Evolutionary conservation across 495 filamentous ascomycete species (phyloP), one percentile per base, ranked within the genome.

Genomic region (Aspergillus panamensis): DNA sequence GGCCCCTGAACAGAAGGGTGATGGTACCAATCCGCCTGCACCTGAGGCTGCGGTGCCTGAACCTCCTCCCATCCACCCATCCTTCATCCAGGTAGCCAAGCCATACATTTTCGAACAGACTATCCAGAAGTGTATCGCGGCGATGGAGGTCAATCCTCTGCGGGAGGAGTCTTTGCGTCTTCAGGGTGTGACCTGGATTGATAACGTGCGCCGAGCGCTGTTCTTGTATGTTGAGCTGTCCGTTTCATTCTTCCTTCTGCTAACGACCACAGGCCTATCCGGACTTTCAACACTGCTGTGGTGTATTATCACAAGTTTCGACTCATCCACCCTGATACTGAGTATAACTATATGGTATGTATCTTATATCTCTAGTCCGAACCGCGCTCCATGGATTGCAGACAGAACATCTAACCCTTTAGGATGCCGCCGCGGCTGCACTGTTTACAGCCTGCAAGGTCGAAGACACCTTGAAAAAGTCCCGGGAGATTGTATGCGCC

Each of bases 391-490:
- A 25, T 2, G 25, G 2, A 2, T 25, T 25, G 2, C 25, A 25
- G 25, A 25, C 25, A 25, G 9, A 45, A 13, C 44, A 12, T 42
- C 62, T 73, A 42, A 73, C 55, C 50, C 21, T 13, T 48, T 51
- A 87, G 82, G 94, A 97, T 69, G 91, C 91, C 5, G 90, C 92
- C 3, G 83, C 92, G 0, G 92, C 94, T 12, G 85, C 90, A 30
- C 77, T 98, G 31, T 93, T 97, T 64, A 87, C 88, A 16, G 92
- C 92, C 35, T 97, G 93, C 81, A 98, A 98, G 72, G 91, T 93
- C 44, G 94, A 98, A 66, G 94, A 98, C 68, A 97, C 94, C 1
- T 78, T 97, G 47, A 97, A 98, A 75, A 97, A 97, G 75, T 96
- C 91, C 16, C 84, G 84, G 49, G 94, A 98, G 53, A 94, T 98